Evolutionary conservation across 805 yeast species (phyloP).

Genomic region (Wickerhamia fluorescens): DNA sequence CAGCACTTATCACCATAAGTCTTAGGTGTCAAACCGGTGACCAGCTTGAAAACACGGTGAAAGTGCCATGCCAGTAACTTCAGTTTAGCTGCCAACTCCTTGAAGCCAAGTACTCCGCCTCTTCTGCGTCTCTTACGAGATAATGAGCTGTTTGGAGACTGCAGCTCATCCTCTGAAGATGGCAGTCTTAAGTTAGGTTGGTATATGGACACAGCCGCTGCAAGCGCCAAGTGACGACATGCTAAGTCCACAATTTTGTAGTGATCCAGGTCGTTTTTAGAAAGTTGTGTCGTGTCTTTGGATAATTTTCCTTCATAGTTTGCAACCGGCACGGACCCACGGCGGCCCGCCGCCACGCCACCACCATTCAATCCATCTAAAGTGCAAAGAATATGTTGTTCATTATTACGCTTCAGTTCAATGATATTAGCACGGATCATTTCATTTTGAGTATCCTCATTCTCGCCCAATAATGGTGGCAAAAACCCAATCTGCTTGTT

Average conservation of each 20-base stretch:
- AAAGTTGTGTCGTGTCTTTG: conserved; percentile 19
- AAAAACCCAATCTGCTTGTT: conserved; percentile 54
- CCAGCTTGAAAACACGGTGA: conserved; percentile 81
- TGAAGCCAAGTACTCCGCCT: conserved; percentile 77
- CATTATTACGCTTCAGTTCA: conserved; percentile 17
- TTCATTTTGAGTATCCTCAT: conserved; percentile 29
- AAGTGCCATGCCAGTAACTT: conserved; percentile 89
- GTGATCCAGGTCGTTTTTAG: conserved; percentile 63
- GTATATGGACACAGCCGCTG: conserved; percentile 50
- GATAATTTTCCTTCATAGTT: conserved; percentile 16
- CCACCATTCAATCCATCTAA: no score
- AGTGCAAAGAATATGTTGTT: conserved; percentile 18
- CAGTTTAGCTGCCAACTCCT: conserved; percentile 79
- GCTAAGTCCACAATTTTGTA: conserved; percentile 66
- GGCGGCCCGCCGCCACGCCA: conserved; percentile 13
- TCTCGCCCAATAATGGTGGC: conserved; percentile 43
- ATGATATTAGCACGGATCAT: conserved; percentile 31
- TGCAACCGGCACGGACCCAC: conserved; percentile 24
- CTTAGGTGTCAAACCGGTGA: conserved; percentile 83
- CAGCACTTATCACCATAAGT: conserved; percentile 82
- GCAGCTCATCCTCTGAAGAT: conserved; percentile 11
- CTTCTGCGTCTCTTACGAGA: conserved; percentile 48
- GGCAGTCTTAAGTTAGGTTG: conserved; percentile 9
- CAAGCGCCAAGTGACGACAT: conserved; percentile 75
- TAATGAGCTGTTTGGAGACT: conserved; percentile 12